Conservation (phyloP, 75 land plant genomes). For the Gnetum montanum region DNA sequence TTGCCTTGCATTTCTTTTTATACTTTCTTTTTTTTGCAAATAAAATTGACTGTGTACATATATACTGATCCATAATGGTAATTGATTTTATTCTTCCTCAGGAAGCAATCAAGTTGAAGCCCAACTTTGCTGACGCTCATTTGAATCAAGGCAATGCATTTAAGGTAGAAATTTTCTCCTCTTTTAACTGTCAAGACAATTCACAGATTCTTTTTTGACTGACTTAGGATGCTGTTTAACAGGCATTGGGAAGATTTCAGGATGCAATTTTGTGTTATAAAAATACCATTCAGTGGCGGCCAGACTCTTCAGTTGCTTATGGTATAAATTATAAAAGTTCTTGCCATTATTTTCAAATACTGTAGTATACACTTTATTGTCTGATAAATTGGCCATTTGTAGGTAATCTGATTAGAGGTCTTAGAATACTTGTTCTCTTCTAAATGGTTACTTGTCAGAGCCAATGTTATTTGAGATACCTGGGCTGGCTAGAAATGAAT, state of each 20-base stretch:
- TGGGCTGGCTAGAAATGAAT: conserved; percentile 1
- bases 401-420: no score
- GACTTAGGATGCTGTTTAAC: not conserved
- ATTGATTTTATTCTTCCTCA: no score
- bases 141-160: conserved; percentile 40
- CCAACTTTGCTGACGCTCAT: conserved; percentile 40
- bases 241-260: conserved; percentile 34
- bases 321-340: no score
- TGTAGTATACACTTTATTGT: no score
- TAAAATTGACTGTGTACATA: not conserved
- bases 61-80: not conserved
- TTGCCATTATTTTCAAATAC: not conserved
- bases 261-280: conserved; percentile 39
- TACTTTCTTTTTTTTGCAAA: not conserved
- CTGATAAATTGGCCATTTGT: no score
- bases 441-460: not conserved
- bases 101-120: conserved; percentile 44
- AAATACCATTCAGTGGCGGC: conserved; percentile 33
- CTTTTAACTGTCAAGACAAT: not conserved
- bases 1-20: not conserved
- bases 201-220: not conserved
- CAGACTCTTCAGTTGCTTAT: conserved; percentile 41
- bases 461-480: not conserved
- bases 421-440: no score
- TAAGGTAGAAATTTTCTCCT: conserved; percentile 16